Percentiles rank a stretch among this genome's conserved stretches.
phyloP scores from a whole-genome alignment of 106 monocot species.

The Platanthera zijinensis region DNA sequence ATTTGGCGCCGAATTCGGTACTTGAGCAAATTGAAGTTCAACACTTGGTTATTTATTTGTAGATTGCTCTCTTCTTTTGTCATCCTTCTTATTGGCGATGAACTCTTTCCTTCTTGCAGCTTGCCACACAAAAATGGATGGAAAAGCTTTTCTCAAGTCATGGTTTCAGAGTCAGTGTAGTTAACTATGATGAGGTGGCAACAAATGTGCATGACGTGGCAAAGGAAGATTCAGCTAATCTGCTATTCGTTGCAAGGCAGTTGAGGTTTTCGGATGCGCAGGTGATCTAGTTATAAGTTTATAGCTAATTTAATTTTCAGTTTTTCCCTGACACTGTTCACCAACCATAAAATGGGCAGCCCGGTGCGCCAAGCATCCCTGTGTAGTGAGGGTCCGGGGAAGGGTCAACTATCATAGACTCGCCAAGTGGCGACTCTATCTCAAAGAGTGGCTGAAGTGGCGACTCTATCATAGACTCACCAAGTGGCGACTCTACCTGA shows the following conservation, averaged over 20 bases:
- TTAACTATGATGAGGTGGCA: slow-evolving; percentile 36
- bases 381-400: too few relatives aligned
- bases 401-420: too few relatives aligned
- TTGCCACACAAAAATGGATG: slow-evolving; percentile 15
- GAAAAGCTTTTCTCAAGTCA: slow-evolving; percentile 50
- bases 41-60: not conserved
- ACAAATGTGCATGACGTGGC: slow-evolving; percentile 22
- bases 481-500: too few relatives aligned
- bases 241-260: slow-evolving; percentile 67
- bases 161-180: slow-evolving; percentile 44
- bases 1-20: too few relatives aligned
- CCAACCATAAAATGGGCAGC: too few relatives aligned
- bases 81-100: slow-evolving; percentile 4
- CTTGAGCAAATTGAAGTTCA: not conserved
- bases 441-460: too few relatives aligned
- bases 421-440: too few relatives aligned
- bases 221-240: slow-evolving; percentile 8
- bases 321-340: not conserved
- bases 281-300: slow-evolving; percentile 22
- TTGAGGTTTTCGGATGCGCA: slow-evolving; percentile 71
- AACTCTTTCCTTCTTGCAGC: slow-evolving; percentile 17
- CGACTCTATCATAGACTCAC: too few relatives aligned
- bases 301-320: not conserved
- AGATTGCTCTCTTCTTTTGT: not conserved
- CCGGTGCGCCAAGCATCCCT: too few relatives aligned